Evolutionary conservation across 1,139 yeast species (phyloP).

Genomic region (Arxiozyma slooffiae): DNA sequence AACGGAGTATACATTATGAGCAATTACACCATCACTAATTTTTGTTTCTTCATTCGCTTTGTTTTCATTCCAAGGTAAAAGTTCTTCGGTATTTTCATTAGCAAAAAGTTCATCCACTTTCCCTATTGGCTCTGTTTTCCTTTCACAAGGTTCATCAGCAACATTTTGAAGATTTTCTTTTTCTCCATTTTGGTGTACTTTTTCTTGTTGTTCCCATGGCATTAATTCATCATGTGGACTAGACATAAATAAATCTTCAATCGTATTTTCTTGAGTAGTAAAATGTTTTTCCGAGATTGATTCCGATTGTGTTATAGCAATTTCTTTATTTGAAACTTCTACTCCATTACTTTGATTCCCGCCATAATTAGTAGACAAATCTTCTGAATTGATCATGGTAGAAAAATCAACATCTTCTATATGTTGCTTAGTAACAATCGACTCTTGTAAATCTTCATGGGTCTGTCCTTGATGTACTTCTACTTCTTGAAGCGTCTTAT

Average conservation of each 20-base stretch:
- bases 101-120: background rate
- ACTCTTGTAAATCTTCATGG: background rate
- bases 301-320: background rate
- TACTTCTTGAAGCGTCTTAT: background rate
- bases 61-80: constrained; percentile 3
- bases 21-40: background rate
- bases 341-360: no score
- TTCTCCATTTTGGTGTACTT: background rate
- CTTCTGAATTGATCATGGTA: background rate
- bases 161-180: background rate
- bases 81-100: background rate
- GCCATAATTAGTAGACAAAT: background rate
- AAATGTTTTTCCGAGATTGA: background rate
- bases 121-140: background rate
- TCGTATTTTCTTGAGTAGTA: constrained; percentile 3
- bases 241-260: constrained; percentile 14
- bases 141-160: background rate
- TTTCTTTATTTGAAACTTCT: background rate
- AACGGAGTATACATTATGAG: background rate
- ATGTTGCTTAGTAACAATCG: background rate
- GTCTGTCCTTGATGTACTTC: background rate
- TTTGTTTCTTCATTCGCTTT: background rate
- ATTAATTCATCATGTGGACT: constrained; percentile 5
- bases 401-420: background rate
- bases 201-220: constrained; percentile 10